Percentiles rank a stretch among this genome's conserved stretches.
phyloP scores from a whole-genome alignment of 371 early-diverging fungal species.

The Mucor sp. region DNA sequence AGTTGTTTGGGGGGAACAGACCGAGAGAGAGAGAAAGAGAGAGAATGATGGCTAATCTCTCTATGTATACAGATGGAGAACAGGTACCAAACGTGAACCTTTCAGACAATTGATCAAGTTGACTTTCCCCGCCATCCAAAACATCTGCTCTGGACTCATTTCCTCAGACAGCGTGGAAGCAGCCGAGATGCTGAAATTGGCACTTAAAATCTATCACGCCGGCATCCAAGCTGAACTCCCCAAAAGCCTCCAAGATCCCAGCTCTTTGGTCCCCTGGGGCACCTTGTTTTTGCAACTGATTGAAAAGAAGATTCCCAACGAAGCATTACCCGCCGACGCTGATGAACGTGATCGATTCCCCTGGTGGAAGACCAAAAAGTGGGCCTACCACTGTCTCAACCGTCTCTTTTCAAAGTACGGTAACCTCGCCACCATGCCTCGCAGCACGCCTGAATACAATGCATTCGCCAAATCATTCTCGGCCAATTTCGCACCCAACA shows the following conservation, averaged over 20 bases:
- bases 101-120: slow-evolving; percentile 68
- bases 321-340: slow-evolving; percentile 55
- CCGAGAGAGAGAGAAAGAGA: not conserved
- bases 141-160: slow-evolving; percentile 66
- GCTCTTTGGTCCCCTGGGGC: slow-evolving; percentile 84
- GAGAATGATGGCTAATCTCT: too few relatives aligned
- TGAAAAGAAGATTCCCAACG: slow-evolving; percentile 62
- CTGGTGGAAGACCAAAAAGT: slow-evolving; percentile 94
- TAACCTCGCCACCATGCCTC: slow-evolving; percentile 65
- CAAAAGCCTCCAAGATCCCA: slow-evolving; percentile 64
- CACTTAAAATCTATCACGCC: slow-evolving; percentile 77
- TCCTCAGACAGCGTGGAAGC: slow-evolving; percentile 69
- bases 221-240: slow-evolving; percentile 76
- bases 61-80: slow-evolving; percentile 70
- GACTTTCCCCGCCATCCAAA: slow-evolving; percentile 75
- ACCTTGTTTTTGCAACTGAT: slow-evolving; percentile 80
- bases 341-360: slow-evolving; percentile 79
- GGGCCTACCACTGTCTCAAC: slow-evolving; percentile 88
- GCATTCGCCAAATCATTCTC: slow-evolving; percentile 80
- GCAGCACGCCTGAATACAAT: slow-evolving; percentile 60
- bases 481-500: slow-evolving; percentile 86
- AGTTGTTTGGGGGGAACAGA: too few relatives aligned
- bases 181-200: slow-evolving; percentile 77
- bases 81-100: slow-evolving; percentile 57
- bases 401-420: slow-evolving; percentile 82